phyloP scores from a whole-genome alignment of 225 moss, liverwort and hornwort species.

The Pseudisothecium myosuroides region DNA sequence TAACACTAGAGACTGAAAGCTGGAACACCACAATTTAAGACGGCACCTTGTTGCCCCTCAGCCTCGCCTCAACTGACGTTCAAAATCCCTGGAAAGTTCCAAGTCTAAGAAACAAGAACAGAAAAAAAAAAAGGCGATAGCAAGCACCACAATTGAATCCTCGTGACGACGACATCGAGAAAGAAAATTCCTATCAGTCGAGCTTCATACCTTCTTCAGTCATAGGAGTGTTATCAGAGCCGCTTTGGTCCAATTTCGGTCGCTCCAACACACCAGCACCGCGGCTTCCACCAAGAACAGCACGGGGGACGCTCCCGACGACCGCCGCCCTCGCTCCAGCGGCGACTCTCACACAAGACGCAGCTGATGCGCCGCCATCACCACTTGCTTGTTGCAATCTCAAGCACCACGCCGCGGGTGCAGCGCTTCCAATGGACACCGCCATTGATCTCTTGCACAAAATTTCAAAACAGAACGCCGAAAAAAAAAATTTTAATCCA shows the following conservation, averaged over 20 bases:
- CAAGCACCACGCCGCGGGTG: not conserved
- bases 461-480: not conserved
- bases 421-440: not conserved
- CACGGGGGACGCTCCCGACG: not conserved
- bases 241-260: slow-evolving; percentile 48
- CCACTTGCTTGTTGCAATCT: not conserved
- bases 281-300: slow-evolving; percentile 23
- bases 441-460: not conserved
- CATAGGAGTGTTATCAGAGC: slow-evolving; percentile 37
- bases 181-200: not conserved
- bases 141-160: not conserved
- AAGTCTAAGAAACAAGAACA: not conserved
- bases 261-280: slow-evolving; percentile 52
- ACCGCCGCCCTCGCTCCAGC: not conserved
- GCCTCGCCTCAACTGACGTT: not conserved
- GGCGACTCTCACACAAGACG: not conserved
- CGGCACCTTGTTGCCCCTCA: not conserved
- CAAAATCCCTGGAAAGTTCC: not conserved
- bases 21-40: not conserved
- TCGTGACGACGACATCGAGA: not conserved
- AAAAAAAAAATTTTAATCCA: too few species aligned
- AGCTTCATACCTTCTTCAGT: slow-evolving; percentile 44
- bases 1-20: not conserved
- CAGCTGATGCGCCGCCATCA: not conserved
- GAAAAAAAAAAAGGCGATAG: not conserved